These are phyloP conservation scores for Colletotrichum australisinense DNA, from an alignment of 2,329 filamentous ascomycete species.

Conservation along the genomic window DNA sequence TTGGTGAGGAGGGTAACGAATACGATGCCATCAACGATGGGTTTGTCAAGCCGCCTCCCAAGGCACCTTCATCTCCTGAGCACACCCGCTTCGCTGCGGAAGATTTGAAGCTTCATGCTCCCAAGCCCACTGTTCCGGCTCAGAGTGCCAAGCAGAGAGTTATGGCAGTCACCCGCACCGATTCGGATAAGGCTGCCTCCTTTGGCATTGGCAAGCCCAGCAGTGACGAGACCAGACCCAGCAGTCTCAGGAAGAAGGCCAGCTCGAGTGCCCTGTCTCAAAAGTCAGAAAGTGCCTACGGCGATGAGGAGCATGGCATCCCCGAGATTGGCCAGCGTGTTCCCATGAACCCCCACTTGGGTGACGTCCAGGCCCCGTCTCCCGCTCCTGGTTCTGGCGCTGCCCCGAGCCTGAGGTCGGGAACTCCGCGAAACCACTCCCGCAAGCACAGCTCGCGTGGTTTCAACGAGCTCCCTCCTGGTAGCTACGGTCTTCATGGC, in stretches of 20 bases:
- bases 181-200: conserved; percentile 87
- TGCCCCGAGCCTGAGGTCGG: conserved; percentile 46
- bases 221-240: conserved; percentile 60
- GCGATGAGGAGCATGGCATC: conserved; percentile 85
- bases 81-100: conserved; percentile 83
- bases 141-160: conserved; percentile 87
- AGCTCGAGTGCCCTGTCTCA: conserved; percentile 68
- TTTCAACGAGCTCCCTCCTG: conserved; percentile 77
- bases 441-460: conserved; percentile 80
- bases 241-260: conserved; percentile 66
- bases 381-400: conserved; percentile 68
- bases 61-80: conserved; percentile 64
- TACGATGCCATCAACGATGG: conserved; percentile 75
- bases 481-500: conserved; percentile 92
- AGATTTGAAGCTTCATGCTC: conserved; percentile 88
- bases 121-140: conserved; percentile 85
- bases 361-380: conserved; percentile 95
- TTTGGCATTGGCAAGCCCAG: conserved; percentile 81
- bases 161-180: conserved; percentile 86
- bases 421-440: conserved; percentile 65
- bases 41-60: conserved; percentile 37
- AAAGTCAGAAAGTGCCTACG: conserved; percentile 39
- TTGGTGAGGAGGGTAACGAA: conserved; percentile 91
- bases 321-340: conserved; percentile 93
- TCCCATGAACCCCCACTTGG: conserved; percentile 91